These are phyloP conservation scores for Acidiella bohemica DNA, from an alignment of 495 filamentous ascomycete genomes.

Conservation along the genomic window DNA sequence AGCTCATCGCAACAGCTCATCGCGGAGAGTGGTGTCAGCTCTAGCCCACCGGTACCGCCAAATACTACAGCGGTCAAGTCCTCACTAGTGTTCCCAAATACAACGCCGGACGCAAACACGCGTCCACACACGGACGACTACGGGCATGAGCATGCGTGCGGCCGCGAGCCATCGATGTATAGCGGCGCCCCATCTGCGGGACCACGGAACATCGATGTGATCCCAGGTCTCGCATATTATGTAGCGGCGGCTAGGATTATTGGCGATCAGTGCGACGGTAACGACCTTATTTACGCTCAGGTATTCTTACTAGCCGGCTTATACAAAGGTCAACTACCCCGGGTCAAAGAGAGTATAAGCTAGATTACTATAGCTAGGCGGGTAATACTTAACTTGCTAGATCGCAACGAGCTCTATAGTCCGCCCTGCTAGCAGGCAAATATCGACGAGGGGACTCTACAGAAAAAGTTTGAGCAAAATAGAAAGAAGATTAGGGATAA, in stretches of 20 bases:
- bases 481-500: conserved; percentile 11
- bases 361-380: conserved; percentile 73
- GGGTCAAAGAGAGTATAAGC: conserved; percentile 76
- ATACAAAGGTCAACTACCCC: conserved; percentile 73
- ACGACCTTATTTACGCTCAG: conserved; percentile 67
- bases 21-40: conserved; percentile 12
- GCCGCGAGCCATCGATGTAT: conserved; percentile 12
- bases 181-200: not conserved
- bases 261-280: conserved; percentile 62
- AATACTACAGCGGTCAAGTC: not conserved
- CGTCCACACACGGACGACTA: not conserved
- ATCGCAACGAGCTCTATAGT: conserved; percentile 42
- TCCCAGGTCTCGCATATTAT: conserved; percentile 86
- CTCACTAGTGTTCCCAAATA: conserved; percentile 16
- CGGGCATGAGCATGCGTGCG: conserved; percentile 1
- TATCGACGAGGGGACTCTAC: conserved; percentile 8
- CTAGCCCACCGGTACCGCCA: conserved; percentile 1
- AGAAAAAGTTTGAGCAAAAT: not conserved
- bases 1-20: conserved; percentile 7
- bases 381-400: conserved; percentile 61
- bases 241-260: conserved; percentile 73
- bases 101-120: not conserved
- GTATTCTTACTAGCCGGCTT: conserved; percentile 72
- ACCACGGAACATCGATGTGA: conserved; percentile 59
- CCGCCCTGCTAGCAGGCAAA: conserved; percentile 18